Conservation (phyloP, 129 eudicot genomes). For the Sambucus nigra region DNA sequence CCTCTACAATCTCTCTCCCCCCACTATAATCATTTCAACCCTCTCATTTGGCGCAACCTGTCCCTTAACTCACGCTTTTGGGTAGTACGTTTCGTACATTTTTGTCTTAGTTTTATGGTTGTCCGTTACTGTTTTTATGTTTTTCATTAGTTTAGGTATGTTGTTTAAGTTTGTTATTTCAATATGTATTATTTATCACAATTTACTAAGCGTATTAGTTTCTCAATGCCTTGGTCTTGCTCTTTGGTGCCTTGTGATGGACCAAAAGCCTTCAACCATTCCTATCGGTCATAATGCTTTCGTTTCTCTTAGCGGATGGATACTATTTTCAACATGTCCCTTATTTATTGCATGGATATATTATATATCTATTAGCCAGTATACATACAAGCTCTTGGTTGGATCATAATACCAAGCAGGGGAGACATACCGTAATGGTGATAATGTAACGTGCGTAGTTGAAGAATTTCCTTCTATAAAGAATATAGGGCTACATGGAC, state of each 20-base stretch:
- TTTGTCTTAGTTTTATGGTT: too few species aligned
- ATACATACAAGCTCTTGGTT: slow-evolving; percentile 52
- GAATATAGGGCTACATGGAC: slow-evolving; percentile 44
- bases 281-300: slow-evolving; percentile 51
- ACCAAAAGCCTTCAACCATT: slow-evolving; percentile 42
- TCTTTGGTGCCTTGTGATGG: slow-evolving; percentile 69
- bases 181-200: too few species aligned
- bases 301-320: slow-evolving; percentile 58
- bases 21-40: too few species aligned
- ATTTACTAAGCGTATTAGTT: slow-evolving; percentile 41
- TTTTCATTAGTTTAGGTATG: too few species aligned
- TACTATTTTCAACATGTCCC: slow-evolving; percentile 75
- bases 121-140: too few species aligned
- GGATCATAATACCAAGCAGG: slow-evolving; percentile 47
- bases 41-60: too few species aligned
- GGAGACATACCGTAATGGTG: slow-evolving; percentile 48
- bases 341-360: slow-evolving; percentile 56
- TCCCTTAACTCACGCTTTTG: too few species aligned
- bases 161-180: too few species aligned
- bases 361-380: slow-evolving; percentile 39
- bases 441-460: slow-evolving; percentile 33
- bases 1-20: too few species aligned
- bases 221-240: slow-evolving; percentile 86
- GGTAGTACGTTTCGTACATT: too few species aligned
- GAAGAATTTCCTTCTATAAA: slow-evolving; percentile 55